These are phyloP conservation scores for Primulina eburnea DNA, from an alignment of 257 asterid species.

Conservation along the genomic window DNA sequence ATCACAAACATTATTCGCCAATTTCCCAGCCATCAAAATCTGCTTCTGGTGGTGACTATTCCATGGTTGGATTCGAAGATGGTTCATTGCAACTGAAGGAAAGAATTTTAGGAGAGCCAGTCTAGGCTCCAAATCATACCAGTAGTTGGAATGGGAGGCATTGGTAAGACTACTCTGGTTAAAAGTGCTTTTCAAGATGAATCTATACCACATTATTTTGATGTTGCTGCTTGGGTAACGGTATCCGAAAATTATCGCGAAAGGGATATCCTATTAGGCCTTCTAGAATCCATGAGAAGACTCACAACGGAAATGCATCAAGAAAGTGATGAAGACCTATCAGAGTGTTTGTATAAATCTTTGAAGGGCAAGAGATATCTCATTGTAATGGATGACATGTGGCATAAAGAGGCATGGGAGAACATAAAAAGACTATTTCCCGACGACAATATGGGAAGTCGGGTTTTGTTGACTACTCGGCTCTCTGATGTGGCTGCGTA, in stretches of 20 bases:
- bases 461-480: constrained; percentile 29
- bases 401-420: constrained; percentile 21
- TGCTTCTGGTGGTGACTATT: neutral
- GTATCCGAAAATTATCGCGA: constrained; percentile 10
- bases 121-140: constrained; percentile 17
- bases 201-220: constrained; percentile 12
- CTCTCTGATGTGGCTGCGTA: neutral
- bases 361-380: constrained; percentile 8
- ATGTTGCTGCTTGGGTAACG: constrained; percentile 26
- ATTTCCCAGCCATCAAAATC: too few species aligned
- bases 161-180: constrained; percentile 3
- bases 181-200: constrained; percentile 21
- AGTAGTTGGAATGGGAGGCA: constrained; percentile 32
- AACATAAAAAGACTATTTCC: constrained; percentile 20
- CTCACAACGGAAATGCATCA: neutral
- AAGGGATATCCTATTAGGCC: constrained; percentile 11
- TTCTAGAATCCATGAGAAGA: neutral
- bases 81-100: constrained; percentile 3
- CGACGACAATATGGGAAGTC: constrained; percentile 21
- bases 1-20: too few species aligned
- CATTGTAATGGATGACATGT: constrained; percentile 21
- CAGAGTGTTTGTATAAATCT: constrained; percentile 5
- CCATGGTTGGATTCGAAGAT: constrained; percentile 20
- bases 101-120: neutral
- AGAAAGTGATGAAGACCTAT: neutral